Base-by-base conservation (phyloP, 768 basidiomycete genomes). In the Terana coerulea region DNA sequence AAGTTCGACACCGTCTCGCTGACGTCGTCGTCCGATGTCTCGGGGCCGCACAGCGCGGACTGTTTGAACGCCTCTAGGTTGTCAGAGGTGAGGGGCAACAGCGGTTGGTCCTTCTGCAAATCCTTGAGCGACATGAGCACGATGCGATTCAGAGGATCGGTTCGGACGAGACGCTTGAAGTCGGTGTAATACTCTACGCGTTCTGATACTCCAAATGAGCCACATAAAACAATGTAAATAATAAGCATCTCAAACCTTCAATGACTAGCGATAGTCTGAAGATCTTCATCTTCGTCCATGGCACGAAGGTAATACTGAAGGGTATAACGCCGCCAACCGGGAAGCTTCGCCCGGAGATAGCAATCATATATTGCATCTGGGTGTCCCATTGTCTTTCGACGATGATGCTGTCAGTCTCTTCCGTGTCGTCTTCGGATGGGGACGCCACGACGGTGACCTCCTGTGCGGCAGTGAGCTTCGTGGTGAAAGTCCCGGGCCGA, bases 361-460 rank as follows among this genome's bases (percentile, higher is more conserved):
- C 77, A 43, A 97, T 82, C 36, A 87, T 72, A 61, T 95, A 97
- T 51, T 86, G 83, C 58, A 93, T 62, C 64, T 95, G 89, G 43
- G 82, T 77, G 52, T 98, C 95, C 95, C 95, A 99, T 59, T 87
- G 82, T 17, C 91, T 75, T 63, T 95, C 88, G 14, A 98, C 81
- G 43, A 91, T 76, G 45, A 98, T 81, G 58, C 82, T 88, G 55
- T 83, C 83, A 0, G 75, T 77, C 48, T 91, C 91, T 60, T 97
- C 94, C n/a, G 80, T 81, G 57, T 90, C 86, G 46, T 93, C 91
- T 47, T 92, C 91, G 9, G 79, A 77, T 0, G 92, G 91, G 47
- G 75, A 79, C 11, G 86, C 76, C 19, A 97, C 79, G 37, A 95
- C 78, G 2, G 75, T 72, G 11, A 97, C 87, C 44, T 93, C 88